Evolutionary conservation across 352 stramenopile species (phyloP).

Genomic region (Phytophthora kernoviae): DNA sequence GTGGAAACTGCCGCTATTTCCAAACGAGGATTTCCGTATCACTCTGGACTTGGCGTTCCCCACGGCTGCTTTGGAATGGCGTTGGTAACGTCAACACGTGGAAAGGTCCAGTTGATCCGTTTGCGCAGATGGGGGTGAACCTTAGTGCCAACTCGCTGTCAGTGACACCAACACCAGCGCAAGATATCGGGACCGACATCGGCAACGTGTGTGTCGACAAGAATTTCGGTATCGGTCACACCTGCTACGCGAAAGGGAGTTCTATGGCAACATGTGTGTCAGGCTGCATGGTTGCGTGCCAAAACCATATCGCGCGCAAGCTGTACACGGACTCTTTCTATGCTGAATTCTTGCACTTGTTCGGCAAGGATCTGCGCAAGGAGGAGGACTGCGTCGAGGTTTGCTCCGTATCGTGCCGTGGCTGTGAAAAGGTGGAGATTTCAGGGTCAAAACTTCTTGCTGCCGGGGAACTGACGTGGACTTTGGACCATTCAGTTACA

Average conservation of each 20-base stretch:
- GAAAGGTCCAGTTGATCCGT: conserved; percentile 61
- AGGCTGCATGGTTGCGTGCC: conserved; percentile 62
- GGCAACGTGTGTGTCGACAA: conserved; percentile 68
- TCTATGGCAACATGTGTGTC: conserved; percentile 54
- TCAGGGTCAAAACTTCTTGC: conserved; percentile 49
- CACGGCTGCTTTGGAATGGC: conserved; percentile 69
- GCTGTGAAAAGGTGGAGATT: conserved; percentile 62
- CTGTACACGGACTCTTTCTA: conserved; percentile 52
- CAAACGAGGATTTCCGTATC: conserved; percentile 53
- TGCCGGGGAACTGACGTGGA: conserved; percentile 46
- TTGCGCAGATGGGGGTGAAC: conserved; percentile 63
- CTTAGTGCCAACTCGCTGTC: conserved; percentile 48
- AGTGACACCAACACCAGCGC: conserved; percentile 14
- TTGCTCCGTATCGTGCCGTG: conserved; percentile 64
- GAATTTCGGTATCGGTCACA: conserved; percentile 54
- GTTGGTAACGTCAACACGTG: conserved; percentile 47
- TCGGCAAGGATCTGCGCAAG: conserved; percentile 68
- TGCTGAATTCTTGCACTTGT: conserved; percentile 61
- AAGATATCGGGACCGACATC: conserved; percentile 36
- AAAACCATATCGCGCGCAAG: conserved; percentile 45
- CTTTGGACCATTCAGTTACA: conserved; percentile 41
- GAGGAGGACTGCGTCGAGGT: conserved; percentile 77
- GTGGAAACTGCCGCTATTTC: conserved; percentile 41
- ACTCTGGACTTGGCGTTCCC: conserved; percentile 35
- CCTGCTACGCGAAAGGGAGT: conserved; percentile 54